These are phyloP conservation scores for Gonapodya prolifera DNA, from an alignment of 192 early-diverging fungal species.

Conservation along the genomic window DNA sequence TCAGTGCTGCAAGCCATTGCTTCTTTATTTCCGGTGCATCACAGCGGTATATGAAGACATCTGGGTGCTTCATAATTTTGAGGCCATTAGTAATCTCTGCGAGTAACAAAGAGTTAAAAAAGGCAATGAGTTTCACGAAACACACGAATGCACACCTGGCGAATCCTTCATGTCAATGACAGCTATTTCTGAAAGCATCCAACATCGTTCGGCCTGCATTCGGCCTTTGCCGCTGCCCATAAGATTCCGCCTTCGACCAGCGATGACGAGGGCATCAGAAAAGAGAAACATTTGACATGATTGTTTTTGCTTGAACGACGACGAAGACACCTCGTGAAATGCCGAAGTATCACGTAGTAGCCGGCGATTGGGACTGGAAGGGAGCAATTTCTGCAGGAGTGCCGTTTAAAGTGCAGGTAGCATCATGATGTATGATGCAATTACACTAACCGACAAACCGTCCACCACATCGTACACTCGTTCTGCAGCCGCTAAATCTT, in stretches of 20 bases:
- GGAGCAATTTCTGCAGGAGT: not conserved
- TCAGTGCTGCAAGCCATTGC: conserved; percentile 38
- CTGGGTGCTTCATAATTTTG: conserved; percentile 72
- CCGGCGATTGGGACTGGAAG: not conserved
- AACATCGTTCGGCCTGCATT: conserved; percentile 72
- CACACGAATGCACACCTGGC: conserved; percentile 22
- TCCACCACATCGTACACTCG: not conserved
- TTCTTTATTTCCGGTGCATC: conserved; percentile 61
- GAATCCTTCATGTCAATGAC: conserved; percentile 79
- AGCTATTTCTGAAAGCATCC: conserved; percentile 59
- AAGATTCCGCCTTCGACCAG: conserved; percentile 58
- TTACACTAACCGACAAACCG: not conserved
- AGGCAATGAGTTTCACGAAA: not conserved
- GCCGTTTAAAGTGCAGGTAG: not conserved
- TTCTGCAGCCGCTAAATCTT: not conserved
- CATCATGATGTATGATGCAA: not conserved
- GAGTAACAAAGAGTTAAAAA: not conserved
- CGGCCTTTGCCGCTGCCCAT: conserved; percentile 46
- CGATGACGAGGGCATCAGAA: conserved; percentile 72
- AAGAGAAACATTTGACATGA: conserved; percentile 35
- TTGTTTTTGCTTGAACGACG: not conserved
- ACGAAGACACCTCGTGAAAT: not conserved
- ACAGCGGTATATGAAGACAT: conserved; percentile 58
- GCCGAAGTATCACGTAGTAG: not conserved
- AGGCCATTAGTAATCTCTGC: conserved; percentile 65